Evolutionary conservation across 2,329 filamentous ascomycete genomes (phyloP).

Genomic region (Aureobasidium sp.): DNA sequence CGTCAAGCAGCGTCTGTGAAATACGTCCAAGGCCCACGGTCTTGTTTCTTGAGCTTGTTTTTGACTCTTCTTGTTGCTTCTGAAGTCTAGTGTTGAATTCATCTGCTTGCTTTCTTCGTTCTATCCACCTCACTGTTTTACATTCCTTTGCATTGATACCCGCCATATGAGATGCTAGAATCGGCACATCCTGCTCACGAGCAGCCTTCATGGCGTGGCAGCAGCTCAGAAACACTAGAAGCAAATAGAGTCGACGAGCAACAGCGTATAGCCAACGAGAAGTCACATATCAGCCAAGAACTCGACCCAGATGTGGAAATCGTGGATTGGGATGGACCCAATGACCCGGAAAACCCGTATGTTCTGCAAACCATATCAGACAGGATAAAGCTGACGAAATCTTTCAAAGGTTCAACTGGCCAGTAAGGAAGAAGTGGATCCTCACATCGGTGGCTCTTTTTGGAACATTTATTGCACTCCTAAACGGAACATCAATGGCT

Average conservation of each 20-base stretch:
- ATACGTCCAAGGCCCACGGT: neutral
- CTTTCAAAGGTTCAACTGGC: constrained; percentile 25
- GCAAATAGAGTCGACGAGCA: constrained; percentile 7
- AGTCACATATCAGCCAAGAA: neutral
- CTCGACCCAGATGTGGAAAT: constrained; percentile 15
- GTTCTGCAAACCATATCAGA: neutral
- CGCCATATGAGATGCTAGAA: neutral
- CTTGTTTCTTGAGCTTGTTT: neutral
- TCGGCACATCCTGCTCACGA: neutral
- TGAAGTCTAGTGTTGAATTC: neutral
- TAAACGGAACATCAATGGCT: constrained; percentile 32
- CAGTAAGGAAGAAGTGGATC: constrained; percentile 25
- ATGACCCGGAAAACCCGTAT: constrained; percentile 27
- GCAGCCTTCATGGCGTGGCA: neutral
- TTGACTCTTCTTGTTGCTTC: neutral
- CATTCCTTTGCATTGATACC: neutral
- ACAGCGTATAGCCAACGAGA: neutral
- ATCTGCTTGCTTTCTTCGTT: neutral
- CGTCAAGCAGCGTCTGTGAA: neutral
- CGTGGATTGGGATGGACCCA: constrained; percentile 41
- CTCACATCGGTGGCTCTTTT: constrained; percentile 26
- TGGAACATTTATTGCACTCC: constrained; percentile 26
- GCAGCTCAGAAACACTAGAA: constrained; percentile 5
- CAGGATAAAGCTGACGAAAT: neutral
- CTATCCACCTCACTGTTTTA: neutral